phyloP scores from a whole-genome alignment of 805 yeast species.

The Pichia paraexigua region DNA sequence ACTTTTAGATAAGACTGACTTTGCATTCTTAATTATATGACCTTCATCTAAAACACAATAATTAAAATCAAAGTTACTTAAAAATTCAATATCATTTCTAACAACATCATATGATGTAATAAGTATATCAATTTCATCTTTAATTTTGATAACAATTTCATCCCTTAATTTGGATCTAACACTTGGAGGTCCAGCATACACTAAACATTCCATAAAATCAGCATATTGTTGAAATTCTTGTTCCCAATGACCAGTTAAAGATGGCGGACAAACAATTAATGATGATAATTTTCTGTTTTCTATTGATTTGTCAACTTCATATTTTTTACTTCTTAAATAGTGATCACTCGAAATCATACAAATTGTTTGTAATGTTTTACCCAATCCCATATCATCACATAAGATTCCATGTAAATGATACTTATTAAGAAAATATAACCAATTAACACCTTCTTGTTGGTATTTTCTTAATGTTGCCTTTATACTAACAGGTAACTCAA shows the following conservation, averaged over 20 bases:
- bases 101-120: conserved; percentile 96
- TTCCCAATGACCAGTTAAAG: conserved; percentile 98
- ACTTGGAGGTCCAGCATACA: conserved; percentile 91
- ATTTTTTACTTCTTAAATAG: conserved; percentile 70
- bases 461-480: conserved; percentile 89
- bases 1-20: conserved; percentile 79
- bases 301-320: conserved; percentile 45
- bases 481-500: conserved; percentile 81
- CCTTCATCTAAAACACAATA: conserved; percentile 98
- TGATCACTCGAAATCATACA: conserved; percentile 97
- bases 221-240: conserved; percentile 88
- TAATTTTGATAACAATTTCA: conserved; percentile 36
- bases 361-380: conserved; percentile 93
- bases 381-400: conserved; percentile 99
- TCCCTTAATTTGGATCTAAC: conserved; percentile 50
- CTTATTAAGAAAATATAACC: conserved; percentile 92
- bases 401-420: conserved; percentile 94
- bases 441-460: conserved; percentile 97
- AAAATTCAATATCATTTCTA: conserved; percentile 72
- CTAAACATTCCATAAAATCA: conserved; percentile 73
- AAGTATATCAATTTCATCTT: conserved; percentile 52
- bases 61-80: conserved; percentile 63
- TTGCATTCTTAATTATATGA: conserved; percentile 89
- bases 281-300: conserved; percentile 77
- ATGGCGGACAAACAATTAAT: conserved; percentile 90